Base-by-base conservation (phyloP, 148 eudicot species). In the Silene latifolia region DNA sequence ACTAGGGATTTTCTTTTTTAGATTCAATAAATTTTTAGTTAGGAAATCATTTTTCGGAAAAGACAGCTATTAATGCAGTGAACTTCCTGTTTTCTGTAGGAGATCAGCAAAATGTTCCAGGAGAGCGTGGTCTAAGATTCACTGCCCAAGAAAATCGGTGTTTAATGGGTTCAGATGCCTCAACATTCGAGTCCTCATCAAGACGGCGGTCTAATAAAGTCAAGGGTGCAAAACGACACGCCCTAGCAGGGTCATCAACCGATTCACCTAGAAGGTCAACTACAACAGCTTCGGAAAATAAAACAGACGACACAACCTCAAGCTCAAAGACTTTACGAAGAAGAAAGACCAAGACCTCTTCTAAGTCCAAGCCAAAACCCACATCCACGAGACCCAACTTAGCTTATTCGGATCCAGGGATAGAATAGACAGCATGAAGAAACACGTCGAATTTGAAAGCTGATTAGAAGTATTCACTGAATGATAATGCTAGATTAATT, bases 291-390 rank as follows among this genome's bases (percentile, higher is more conserved):
- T 27, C 68, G 13, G 68, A 76, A 44, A 74, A 63, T 68, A 72
- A 71, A 76, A 56, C 57, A 61, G 44, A 63, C 54, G 81, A 78
- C 67, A 39, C 78, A 6, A 13, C 82, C 20, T 67, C 74, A 14
- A 59, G 71, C 7, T 27, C 70, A 3, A 82, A 75, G 53, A 32
- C 58, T 39, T 74, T 73, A 18, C 83, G 82, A 51, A 74, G 82
- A 4, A 87, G 72, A 73, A 87, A 87, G 81, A 63, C 82, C 23
- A 87, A 87, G 76, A 23, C 69, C 8, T 72, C 80, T 3, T 72
- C 69, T 39, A 76, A 72, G 80, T 66, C 80, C 0, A 80, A 76
- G 53, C 19, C 59, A 4, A 80, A 76, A 58, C 19, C 65, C 9
- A 8, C 72, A 2, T 39, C 60, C 24, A 59, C 68, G 7, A 4